Base-by-base conservation (phyloP, 306 rosid species). In the Citrullus amarus region DNA sequence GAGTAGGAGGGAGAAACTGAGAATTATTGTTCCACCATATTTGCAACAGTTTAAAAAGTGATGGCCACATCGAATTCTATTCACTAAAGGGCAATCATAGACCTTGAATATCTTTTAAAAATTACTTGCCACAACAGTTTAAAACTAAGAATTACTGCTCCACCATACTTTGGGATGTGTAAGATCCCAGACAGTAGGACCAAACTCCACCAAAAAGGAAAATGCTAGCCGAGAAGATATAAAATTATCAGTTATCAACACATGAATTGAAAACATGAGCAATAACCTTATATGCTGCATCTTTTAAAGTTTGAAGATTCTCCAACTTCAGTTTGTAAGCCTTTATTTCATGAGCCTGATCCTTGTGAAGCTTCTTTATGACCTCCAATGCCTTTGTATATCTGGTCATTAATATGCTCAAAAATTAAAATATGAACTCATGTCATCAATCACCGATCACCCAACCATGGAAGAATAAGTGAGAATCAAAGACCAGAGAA, bases 381-480 rank as follows among this genome's bases (percentile, higher is more conserved):
- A 93, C 98, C 86, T 91, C 98, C 87, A 93, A 81, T 48, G 98
- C 98, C 86, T 93, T 93, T 54, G 98, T 93, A 85, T 93, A 93
- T 84, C 98, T 93, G 89, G 48, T 12, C 68, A 79, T 83, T 53
- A 54, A 20, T 60, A 57, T 20, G 61, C 77, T 30, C 55, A 44
- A 51, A 20, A 62, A 22, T 58, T 60, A 57, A 57, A 12, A 71
- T 61, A 28, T 63, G 66, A 68, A 34, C 32, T n/a, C 46, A 18
- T 41, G 32, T 70, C 78, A 58, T 68, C 55, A 77, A 73, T 57
- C 76, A 46, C 58, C n/a, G 11, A 15, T 56, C 63, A 4, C 25
- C 43, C 60, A 50, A 50, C 3, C 59, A 16, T 14, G 46, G 61
- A 54, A 55, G 44, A 72, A 6, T 17, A 16, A 8, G 41, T 30